Evolutionary conservation across 148 eudicot species (phyloP).

Genomic region (Talinum fruticosum): DNA sequence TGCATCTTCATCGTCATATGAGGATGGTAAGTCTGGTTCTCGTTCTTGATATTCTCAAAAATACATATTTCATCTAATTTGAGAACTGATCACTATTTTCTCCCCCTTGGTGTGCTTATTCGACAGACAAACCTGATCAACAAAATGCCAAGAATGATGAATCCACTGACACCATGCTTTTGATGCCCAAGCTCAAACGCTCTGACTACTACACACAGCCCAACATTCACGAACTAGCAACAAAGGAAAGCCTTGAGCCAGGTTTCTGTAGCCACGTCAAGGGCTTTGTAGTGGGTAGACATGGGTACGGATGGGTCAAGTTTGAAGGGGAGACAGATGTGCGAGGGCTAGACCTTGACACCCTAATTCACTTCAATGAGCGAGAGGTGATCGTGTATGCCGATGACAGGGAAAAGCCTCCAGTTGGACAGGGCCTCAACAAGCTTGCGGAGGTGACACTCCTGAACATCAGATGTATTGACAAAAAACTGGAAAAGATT

Average conservation of each 20-base stretch:
- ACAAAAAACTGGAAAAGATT: slow-evolving; percentile 45
- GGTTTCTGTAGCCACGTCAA: slow-evolving; percentile 60
- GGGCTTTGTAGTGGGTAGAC: slow-evolving; percentile 64
- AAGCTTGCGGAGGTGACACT: slow-evolving; percentile 70
- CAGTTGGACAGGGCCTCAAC: slow-evolving; percentile 68
- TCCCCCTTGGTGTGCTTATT: not conserved
- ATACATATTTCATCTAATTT: not conserved
- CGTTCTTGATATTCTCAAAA: not conserved
- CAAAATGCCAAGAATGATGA: slow-evolving; percentile 8
- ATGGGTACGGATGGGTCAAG: slow-evolving; percentile 63
- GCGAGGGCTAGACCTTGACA: slow-evolving; percentile 49
- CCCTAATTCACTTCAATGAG: slow-evolving; percentile 42
- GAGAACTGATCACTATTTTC: not conserved
- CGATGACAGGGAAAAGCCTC: slow-evolving; percentile 52
- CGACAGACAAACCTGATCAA: slow-evolving; percentile 6
- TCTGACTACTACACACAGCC: slow-evolving; percentile 60
- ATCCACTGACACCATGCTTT: slow-evolving; percentile 10
- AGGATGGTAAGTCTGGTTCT: slow-evolving; percentile 13
- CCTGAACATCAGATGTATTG: slow-evolving; percentile 47
- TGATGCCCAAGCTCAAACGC: slow-evolving; percentile 51
- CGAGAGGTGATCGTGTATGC: slow-evolving; percentile 56
- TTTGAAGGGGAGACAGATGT: slow-evolving; percentile 67
- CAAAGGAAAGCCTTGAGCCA: slow-evolving; percentile 44
- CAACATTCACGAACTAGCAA: slow-evolving; percentile 37
- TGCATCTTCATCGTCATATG: slow-evolving; percentile 14